Evolutionary conservation across 441 rosid genomes (phyloP), one percentile per base, ranked within the genome.

Genomic region (Populus trichocarpa): DNA sequence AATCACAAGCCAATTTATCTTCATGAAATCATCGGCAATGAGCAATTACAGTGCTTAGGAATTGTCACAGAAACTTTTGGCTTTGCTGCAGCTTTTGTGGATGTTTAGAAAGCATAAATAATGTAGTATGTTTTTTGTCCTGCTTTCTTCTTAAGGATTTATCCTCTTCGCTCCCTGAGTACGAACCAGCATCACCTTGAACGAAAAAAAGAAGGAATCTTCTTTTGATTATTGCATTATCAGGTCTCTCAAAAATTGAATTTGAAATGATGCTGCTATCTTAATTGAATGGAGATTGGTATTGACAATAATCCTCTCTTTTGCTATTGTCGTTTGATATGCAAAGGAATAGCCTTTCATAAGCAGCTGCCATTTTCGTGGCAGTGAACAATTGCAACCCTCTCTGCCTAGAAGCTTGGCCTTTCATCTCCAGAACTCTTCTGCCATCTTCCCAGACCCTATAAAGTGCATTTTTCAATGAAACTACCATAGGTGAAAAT

Each of bases 331-430:
- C 82, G 30, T 50, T 80, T 35, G 97, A 88, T 40, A 93, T 90
- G 84, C 97, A 95, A 77, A 95, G 89, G 85, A 92, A 91, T 74
- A 91, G 83, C 78, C 90, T 87, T 79, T 93, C 98, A 87, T 91
- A 91, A 35, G 98, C 93, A 79, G 89, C 91, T 59, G 89, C 80
- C 99, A 95, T 95, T 84, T 92, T 92, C 16, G 91, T 83, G 35
- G 97, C 95, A n/a, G 95, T 87, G 83, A 95, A 93, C 83, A 95
- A 78, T 23, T 82, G 84, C 87, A 88, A 61, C 8, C 93, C 96
- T 75, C 88, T 87, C 73, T 84, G 80, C 84, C 92, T 88, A 0
- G 93, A 92, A 72, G 70, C 84, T 74, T 80, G 73, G 10, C 99
- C 97, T 86, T 95, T 95, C 88, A 84, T 86, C 84, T 88, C 80